Evolutionary conservation across 2,329 filamentous ascomycete genomes (phyloP).

Genomic region (Nectriaceae sp.): DNA sequence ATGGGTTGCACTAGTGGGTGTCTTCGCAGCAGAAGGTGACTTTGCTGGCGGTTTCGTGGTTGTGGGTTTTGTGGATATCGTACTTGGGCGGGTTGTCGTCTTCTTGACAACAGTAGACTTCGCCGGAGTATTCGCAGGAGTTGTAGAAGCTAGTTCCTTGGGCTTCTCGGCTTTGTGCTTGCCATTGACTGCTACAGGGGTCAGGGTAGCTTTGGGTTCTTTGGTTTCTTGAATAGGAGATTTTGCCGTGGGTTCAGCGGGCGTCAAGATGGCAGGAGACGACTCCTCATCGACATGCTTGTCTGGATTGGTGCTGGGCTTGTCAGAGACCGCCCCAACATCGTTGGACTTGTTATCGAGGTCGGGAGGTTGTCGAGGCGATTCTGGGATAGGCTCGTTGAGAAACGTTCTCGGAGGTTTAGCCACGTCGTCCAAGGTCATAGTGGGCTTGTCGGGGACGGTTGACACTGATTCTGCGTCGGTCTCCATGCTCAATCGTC

Average conservation of each 20-base stretch:
- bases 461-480: conserved; percentile 36
- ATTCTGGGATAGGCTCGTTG: conserved; percentile 45
- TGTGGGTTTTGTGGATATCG: conserved; percentile 26
- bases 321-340: conserved; percentile 30
- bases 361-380: conserved; percentile 34
- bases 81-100: conserved; percentile 21
- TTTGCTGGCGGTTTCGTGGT: conserved; percentile 20
- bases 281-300: conserved; percentile 44
- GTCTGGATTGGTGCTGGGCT: conserved; percentile 41
- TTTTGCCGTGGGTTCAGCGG: conserved; percentile 12
- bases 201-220: conserved; percentile 2
- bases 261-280: conserved; percentile 13
- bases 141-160: conserved; percentile 16
- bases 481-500: conserved; percentile 38
- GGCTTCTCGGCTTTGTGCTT: conserved; percentile 28
- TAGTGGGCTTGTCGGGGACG: conserved; percentile 38
- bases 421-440: conserved; percentile 29
- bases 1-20: conserved; percentile 24
- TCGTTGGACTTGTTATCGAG: conserved; percentile 8
- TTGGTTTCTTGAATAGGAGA: conserved; percentile 19
- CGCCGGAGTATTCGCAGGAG: conserved; percentile 14
- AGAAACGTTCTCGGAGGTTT: conserved; percentile 25
- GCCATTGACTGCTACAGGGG: conserved; percentile 20
- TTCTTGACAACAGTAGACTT: conserved; percentile 20
- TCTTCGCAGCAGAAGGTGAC: conserved; percentile 23